A percentile compares a stretch with the other conserved stretches of the same genome.
phyloP scores from a whole-genome alignment of 2,329 filamentous ascomycete species.

The Aspergillus sp. region DNA sequence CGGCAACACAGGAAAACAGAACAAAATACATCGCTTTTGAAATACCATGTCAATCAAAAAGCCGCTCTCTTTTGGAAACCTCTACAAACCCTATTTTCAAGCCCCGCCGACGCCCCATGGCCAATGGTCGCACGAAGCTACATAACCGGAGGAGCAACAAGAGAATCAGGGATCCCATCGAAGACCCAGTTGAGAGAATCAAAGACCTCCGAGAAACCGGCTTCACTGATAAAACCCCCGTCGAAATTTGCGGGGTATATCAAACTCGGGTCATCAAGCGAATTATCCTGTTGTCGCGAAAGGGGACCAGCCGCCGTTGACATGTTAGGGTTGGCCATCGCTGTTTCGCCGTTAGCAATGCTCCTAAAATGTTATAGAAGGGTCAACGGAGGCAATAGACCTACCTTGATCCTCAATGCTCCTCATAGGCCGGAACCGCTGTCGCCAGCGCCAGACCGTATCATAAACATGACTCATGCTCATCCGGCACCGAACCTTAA shows the following conservation, averaged over 20 bases:
- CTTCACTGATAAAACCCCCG: conserved; percentile 32
- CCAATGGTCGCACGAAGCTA: conserved; percentile 7
- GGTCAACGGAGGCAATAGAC: conserved; percentile 15
- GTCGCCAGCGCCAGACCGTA: conserved; percentile 60
- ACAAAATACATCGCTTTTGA: no score
- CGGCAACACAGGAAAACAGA: no score
- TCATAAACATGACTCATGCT: conserved; percentile 61
- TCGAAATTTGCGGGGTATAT: conserved; percentile 31
- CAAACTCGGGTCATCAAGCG: conserved; percentile 24
- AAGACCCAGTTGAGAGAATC: conserved; percentile 90
- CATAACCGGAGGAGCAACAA: conserved; percentile 30
- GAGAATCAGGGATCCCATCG: conserved; percentile 68
- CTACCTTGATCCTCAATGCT: conserved; percentile 58
- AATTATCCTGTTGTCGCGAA: conserved; percentile 22
- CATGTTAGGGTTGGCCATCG: conserved; percentile 32
- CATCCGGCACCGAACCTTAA: conserved; percentile 58
- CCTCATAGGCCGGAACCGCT: conserved; percentile 59
- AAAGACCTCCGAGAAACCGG: conserved; percentile 65
- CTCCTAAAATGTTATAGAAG: not conserved
- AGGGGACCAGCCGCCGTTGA: conserved; percentile 19
- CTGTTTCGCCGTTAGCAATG: conserved; percentile 10
- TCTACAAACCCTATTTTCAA: no score
- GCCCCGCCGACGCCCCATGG: not conserved
- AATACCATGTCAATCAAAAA: no score
- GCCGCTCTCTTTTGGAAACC: no score